phyloP scores from a whole-genome alignment of 2,329 filamentous ascomycete species.

The Clathrospora elynae region DNA sequence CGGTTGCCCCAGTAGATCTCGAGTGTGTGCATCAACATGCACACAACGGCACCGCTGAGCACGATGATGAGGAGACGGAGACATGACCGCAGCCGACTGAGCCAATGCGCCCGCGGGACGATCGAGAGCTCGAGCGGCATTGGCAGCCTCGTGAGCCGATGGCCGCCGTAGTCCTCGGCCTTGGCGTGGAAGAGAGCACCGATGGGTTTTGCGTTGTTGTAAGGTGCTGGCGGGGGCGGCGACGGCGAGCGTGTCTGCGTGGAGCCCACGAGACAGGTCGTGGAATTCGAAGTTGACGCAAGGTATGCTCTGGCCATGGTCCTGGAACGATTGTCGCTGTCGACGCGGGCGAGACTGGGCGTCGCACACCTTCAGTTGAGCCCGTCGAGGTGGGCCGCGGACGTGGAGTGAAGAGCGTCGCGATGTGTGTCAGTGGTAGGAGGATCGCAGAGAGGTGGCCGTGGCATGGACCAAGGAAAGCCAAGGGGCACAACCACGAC shows the following conservation, averaged over 20 bases:
- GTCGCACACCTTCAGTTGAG: conserved; percentile 11
- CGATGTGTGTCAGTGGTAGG: conserved; percentile 6
- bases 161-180: conserved; percentile 26
- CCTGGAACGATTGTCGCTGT: conserved; percentile 13
- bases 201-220: conserved; percentile 23
- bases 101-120: conserved; percentile 41
- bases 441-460: conserved; percentile 7
- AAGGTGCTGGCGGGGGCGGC: conserved; percentile 23
- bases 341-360: conserved; percentile 14
- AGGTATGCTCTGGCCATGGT: conserved; percentile 31
- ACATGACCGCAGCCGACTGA: conserved; percentile 43
- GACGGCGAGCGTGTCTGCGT: conserved; percentile 16
- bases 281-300: conserved; percentile 22
- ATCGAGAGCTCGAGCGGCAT: conserved; percentile 39
- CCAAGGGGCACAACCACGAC: conserved; percentile 5
- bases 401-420: conserved; percentile 5
- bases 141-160: conserved; percentile 19
- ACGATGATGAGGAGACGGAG: conserved; percentile 46
- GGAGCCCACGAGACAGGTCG: conserved; percentile 20
- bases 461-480: conserved; percentile 10
- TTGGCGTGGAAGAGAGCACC: conserved; percentile 25
- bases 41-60: conserved; percentile 44
- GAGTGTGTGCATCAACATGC: conserved; percentile 46
- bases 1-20: conserved; percentile 43
- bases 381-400: conserved; percentile 10